These are phyloP conservation scores for Pythium rhizo-oryzae DNA, from an alignment of 352 stramenopile species.

Conservation along the genomic window DNA sequence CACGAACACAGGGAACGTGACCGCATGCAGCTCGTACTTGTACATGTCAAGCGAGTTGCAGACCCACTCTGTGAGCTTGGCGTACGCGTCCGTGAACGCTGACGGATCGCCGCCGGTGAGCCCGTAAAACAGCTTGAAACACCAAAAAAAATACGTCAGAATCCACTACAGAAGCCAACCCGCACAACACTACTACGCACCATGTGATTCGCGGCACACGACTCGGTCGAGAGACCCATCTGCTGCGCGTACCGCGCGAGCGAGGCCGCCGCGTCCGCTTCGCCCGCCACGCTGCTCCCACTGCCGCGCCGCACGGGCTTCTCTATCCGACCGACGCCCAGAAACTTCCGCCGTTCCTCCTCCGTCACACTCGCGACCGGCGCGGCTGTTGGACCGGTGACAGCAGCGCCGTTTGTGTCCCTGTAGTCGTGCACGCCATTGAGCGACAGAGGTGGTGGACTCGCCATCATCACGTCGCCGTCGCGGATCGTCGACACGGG, in stretches of 20 bases:
- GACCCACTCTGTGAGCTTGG: slow-evolving; percentile 78
- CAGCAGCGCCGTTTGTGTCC: slow-evolving; percentile 1
- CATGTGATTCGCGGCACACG: slow-evolving; percentile 77
- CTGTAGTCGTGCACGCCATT: slow-evolving; percentile 11
- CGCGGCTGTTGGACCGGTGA: background rate
- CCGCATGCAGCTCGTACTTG: slow-evolving; percentile 79
- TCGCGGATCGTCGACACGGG: background rate
- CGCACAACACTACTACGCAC: slow-evolving; percentile 30
- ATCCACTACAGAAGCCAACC: background rate
- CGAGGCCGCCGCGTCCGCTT: slow-evolving; percentile 17
- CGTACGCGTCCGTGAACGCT: slow-evolving; percentile 72
- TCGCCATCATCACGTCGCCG: slow-evolving; percentile 28
- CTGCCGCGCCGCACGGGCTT: background rate
- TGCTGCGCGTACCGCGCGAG: slow-evolving; percentile 66
- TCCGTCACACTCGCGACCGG: slow-evolving; percentile 13
- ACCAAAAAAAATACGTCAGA: background rate
- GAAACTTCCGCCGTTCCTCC: slow-evolving; percentile 35
- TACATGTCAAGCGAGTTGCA: slow-evolving; percentile 88
- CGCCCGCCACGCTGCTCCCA: background rate
- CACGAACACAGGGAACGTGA: slow-evolving; percentile 81
- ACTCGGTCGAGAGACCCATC: slow-evolving; percentile 69
- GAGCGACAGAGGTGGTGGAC: background rate
- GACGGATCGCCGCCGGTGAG: slow-evolving; percentile 58
- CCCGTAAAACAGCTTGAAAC: slow-evolving; percentile 68
- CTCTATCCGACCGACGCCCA: slow-evolving; percentile 32